Evolutionary conservation across 2,329 filamentous ascomycete species (phyloP).

Genomic region (Aspergillus floridensis): DNA sequence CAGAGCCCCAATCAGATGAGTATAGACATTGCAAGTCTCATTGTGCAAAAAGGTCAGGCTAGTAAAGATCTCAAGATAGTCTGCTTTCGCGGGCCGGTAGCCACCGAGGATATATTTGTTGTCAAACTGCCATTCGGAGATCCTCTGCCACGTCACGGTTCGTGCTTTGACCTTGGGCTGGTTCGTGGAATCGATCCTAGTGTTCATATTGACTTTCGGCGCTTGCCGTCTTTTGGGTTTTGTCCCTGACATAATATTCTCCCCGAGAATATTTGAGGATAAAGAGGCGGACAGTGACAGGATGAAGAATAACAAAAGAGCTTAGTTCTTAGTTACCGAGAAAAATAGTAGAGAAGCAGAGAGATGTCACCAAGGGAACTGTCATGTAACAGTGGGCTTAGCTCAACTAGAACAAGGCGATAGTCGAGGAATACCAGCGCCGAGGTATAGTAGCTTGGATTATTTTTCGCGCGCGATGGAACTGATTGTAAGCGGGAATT

Average conservation of each 20-base stretch:
- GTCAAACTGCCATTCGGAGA: slow-evolving; percentile 17
- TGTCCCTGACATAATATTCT: background rate
- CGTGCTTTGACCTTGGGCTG: background rate
- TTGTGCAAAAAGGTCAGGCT: slow-evolving; percentile 21
- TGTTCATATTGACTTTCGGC: background rate
- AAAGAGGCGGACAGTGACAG: background rate
- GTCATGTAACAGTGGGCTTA: background rate
- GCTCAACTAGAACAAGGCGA: background rate
- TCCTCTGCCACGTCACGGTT: background rate
- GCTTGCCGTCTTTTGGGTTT: background rate
- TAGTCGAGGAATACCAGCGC: background rate
- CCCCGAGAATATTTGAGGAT: background rate
- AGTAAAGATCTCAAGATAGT: slow-evolving; percentile 17
- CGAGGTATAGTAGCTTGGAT: background rate
- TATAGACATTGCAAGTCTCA: slow-evolving; percentile 21
- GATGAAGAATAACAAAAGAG: background rate
- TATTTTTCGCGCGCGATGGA: background rate
- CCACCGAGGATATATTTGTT: slow-evolving; percentile 20
- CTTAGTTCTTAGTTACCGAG: background rate
- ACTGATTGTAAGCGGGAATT: background rate
- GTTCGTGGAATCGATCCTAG: background rate
- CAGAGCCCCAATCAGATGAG: slow-evolving; percentile 18
- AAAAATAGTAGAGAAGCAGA: background rate
- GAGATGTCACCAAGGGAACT: background rate
- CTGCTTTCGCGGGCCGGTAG: slow-evolving; percentile 19